phyloP scores from a whole-genome alignment of 2,329 filamentous ascomycete species.

The Xylaria sp. region DNA sequence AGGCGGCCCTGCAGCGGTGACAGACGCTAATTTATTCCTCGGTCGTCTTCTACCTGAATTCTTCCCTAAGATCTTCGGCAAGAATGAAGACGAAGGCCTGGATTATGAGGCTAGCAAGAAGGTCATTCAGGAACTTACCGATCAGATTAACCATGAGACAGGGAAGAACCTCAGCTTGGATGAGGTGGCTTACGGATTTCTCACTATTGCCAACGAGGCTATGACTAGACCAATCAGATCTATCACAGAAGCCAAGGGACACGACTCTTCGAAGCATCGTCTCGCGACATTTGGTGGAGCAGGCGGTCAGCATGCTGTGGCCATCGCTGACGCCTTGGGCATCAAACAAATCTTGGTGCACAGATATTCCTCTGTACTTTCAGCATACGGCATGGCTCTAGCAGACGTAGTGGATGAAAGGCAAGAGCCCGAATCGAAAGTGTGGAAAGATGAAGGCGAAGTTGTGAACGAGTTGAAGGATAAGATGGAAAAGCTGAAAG shows the following conservation, averaged over 20 bases:
- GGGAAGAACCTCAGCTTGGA: constrained; percentile 79
- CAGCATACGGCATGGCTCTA: constrained; percentile 91
- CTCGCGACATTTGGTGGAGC: constrained; percentile 93
- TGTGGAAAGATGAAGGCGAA: constrained; percentile 69
- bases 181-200: constrained; percentile 88
- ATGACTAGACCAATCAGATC: constrained; percentile 93
- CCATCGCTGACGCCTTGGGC: constrained; percentile 85
- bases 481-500: constrained; percentile 83
- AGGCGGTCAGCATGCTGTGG: constrained; percentile 91
- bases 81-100: constrained; percentile 83
- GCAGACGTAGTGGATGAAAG: constrained; percentile 93
- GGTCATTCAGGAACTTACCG: constrained; percentile 79
- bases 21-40: constrained; percentile 88
- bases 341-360: constrained; percentile 89
- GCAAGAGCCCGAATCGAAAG: constrained; percentile 77
- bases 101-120: constrained; percentile 80
- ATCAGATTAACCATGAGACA: constrained; percentile 81
- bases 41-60: constrained; percentile 88
- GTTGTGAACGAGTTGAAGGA: constrained; percentile 71
- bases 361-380: constrained; percentile 87
- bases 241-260: constrained; percentile 90
- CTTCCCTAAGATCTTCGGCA: constrained; percentile 95
- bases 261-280: constrained; percentile 90
- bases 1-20: constrained; percentile 89
- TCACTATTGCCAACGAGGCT: constrained; percentile 89